phyloP scores from a whole-genome alignment of 139 green algal species.

The Eudorina sp. region DNA sequence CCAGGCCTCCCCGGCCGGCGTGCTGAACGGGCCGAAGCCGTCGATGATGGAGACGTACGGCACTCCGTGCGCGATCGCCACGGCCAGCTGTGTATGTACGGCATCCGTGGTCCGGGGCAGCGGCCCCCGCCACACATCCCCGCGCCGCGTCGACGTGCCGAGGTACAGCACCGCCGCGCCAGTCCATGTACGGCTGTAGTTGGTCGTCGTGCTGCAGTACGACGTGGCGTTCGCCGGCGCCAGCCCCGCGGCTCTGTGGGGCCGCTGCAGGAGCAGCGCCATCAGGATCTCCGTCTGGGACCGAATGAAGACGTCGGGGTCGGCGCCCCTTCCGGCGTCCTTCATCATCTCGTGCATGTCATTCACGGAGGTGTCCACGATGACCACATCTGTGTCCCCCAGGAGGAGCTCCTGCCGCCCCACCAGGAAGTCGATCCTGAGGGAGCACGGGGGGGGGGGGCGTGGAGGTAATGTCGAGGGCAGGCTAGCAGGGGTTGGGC shows the following conservation, averaged over 20 bases:
- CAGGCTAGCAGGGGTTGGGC: too few species aligned
- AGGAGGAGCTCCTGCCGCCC: neutral
- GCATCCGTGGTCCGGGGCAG: neutral
- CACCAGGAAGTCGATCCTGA: neutral
- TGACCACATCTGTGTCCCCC: neutral
- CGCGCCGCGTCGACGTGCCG: neutral
- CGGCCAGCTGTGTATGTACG: neutral
- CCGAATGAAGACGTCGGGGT: neutral
- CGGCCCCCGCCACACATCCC: neutral
- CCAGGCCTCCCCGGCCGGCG: neutral
- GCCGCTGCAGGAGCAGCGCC: neutral
- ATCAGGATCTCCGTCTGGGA: neutral
- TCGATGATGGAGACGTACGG: slow-evolving; percentile 9
- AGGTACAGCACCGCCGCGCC: neutral
- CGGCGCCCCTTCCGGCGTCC: neutral
- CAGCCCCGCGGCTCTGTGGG: neutral
- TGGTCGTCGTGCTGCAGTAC: neutral
- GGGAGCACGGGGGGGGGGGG: neutral
- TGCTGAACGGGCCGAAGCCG: slow-evolving; percentile 9
- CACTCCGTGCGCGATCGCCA: neutral
- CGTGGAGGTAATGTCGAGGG: neutral
- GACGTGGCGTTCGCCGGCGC: neutral
- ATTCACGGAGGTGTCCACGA: neutral
- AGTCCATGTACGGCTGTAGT: neutral
- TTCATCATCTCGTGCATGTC: neutral